Base-by-base conservation (phyloP, 495 filamentous ascomycete genomes). In the Cudoniella acicularis region DNA sequence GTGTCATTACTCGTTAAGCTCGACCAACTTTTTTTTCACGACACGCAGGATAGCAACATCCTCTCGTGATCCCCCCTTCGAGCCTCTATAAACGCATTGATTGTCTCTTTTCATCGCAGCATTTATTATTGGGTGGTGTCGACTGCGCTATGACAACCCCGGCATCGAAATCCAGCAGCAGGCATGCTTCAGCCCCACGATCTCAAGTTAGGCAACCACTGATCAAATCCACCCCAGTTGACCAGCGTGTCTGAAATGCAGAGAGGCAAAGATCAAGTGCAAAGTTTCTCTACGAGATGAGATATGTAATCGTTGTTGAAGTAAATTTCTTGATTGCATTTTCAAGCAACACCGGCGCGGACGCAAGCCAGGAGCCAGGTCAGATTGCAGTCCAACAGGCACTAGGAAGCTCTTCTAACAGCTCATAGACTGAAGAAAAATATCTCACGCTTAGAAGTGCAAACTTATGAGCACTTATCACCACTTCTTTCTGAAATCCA, bases 211-310 rank as follows among this genome's bases (percentile, higher is more conserved):
- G 13, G 13, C 30, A 36, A 13, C 4, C 30, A 36, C 30, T 36
- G 30, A 36, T 36, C 30, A 36, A 36, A 6, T 4, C 30, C 13
- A 36, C 13, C n/a, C 2, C 3, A 58, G 55, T 24, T 21, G 51
- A 64, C 60, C 43, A 61, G 65, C 66, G 62, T 69, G 48, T 59
- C 64, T 30, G 59, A 49, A 54, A 64, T 69, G 58, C 54, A 57
- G 43, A 57, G n/a, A 4, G 2, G 55, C 64, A 54, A 69, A 66
- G 50, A 66, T 69, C 42, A 67, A 61, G 52, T 69, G 66, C 25
- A 11, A 26, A 16, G 2, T 25, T 1, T 10, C 24, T 26, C 23
- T 46, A 2, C 10, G 2, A 13, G 2, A 24, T 25, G 41, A 25
- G 21, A 41, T 30, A 1, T 58, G 55, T 18, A 46, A 58, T 11